Base-by-base conservation (phyloP, 2,329 filamentous ascomycete species). In the Allantophomopsis cytisporea region DNA sequence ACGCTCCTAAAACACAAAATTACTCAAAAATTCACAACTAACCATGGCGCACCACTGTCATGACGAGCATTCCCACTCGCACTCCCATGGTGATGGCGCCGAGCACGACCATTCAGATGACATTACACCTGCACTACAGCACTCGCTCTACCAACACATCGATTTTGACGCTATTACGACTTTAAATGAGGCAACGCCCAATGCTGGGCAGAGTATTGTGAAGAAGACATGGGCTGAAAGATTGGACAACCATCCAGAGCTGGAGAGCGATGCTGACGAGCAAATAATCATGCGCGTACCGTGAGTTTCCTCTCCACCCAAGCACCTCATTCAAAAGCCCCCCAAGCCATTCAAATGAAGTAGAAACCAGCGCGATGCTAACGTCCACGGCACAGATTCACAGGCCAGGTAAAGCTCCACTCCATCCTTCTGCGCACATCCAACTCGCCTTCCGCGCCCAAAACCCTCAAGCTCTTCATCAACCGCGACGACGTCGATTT, bases 61-160 rank as follows among this genome's bases (percentile, higher is more conserved):
- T 45, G 63, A 66, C 45, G 62, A 66, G 42, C 52, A 56, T 37
- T 47, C 44, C 18, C 57, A 59, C 41, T 59, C 60, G 35, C 64
- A 70, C 50, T 66, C 59, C 41, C 64, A 69, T 45, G 64, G 65
- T 46, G 62, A 66, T 47, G 69, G 75, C 48, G 62, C 69, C 50
- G 86, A 94, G 58, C 87, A 95, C 59, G 87, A 94, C 60, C 89
- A 95, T 63, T 80, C 75, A 36, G 84, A 96, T 64, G 89, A 96
- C 65, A 76, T 94, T 52, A 88, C 84, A 2, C 91, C 91, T 1
- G 89, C 88, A 2, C 69, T 95, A 13, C 89, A 96, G 60, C 81
- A 80, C 51, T 86, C 87, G 33, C 77, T 98, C 30, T 96, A 95
- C 65, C 77, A 84, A 47, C 83, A 94, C 57, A 87, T 98, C 60